Percentiles rank a stretch among this genome's conserved stretches.
Evolutionary conservation across 805 yeast species (phyloP).

Genomic region (Kodamaea hsintzibuensis): DNA sequence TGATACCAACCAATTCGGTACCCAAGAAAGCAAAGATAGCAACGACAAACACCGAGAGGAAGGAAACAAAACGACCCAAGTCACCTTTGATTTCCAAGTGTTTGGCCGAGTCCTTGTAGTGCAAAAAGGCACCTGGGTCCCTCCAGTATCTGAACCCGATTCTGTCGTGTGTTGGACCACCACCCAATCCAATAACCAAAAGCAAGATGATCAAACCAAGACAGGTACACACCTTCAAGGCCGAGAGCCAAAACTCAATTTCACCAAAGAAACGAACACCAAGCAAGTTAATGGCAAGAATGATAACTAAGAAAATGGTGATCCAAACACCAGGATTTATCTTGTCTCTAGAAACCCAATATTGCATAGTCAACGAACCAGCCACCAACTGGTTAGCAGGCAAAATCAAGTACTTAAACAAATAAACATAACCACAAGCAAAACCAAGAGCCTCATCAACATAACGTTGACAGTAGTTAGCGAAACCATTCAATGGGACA

Average conservation of each 20-base stretch:
- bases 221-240: slow-evolving; percentile 64
- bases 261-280: slow-evolving; percentile 46
- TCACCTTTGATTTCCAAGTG: slow-evolving; percentile 39
- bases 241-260: slow-evolving; percentile 55
- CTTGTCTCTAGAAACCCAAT: slow-evolving; percentile 48
- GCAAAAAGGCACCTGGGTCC: slow-evolving; percentile 62
- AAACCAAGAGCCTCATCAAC: slow-evolving; percentile 68
- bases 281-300: slow-evolving; percentile 42
- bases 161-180: slow-evolving; percentile 74
- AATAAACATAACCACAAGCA: slow-evolving; percentile 66
- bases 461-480: slow-evolving; percentile 63
- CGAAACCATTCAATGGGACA: slow-evolving; percentile 67
- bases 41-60: slow-evolving; percentile 60
- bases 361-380: slow-evolving; percentile 53
- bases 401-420: slow-evolving; percentile 53
- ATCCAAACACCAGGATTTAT: slow-evolving; percentile 63
- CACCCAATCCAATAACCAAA: slow-evolving; percentile 71
- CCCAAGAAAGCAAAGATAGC: slow-evolving; percentile 74
- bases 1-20: slow-evolving; percentile 68
- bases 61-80: slow-evolving; percentile 60
- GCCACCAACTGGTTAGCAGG: slow-evolving; percentile 69
- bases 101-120: slow-evolving; percentile 45
- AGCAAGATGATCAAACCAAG: slow-evolving; percentile 65
- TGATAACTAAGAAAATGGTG: slow-evolving; percentile 45
- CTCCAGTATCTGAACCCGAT: slow-evolving; percentile 72